Conservation (phyloP, 2,329 filamentous ascomycete genomes). For the Sordariomycetes sp. region DNA sequence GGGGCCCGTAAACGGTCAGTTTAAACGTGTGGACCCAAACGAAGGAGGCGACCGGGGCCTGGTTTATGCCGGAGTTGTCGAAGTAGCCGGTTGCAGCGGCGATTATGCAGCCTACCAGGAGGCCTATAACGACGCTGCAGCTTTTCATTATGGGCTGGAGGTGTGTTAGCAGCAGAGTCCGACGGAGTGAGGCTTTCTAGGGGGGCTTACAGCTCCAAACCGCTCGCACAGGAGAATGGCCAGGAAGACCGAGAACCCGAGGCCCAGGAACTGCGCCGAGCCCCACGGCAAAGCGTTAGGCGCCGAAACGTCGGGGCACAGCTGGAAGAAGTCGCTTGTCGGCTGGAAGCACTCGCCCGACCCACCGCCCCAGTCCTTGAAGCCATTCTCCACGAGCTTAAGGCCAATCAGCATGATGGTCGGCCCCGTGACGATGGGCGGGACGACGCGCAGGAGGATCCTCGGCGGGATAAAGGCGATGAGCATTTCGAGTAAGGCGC, state of each 20-base stretch:
- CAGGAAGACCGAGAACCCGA: constrained; percentile 71
- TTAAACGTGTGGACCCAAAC: constrained; percentile 73
- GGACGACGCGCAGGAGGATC: constrained; percentile 62
- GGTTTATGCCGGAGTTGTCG: constrained; percentile 58
- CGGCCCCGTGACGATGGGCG: constrained; percentile 64
- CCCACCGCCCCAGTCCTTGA: constrained; percentile 71
- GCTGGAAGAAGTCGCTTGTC: constrained; percentile 42
- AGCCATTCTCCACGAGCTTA: constrained; percentile 58
- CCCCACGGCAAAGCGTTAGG: constrained; percentile 70
- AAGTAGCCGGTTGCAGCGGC: constrained; percentile 72
- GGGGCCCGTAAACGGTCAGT: constrained; percentile 58
- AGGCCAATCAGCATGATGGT: constrained; percentile 65
- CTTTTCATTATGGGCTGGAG: constrained; percentile 69
- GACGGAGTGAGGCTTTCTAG: not conserved
- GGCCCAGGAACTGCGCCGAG: constrained; percentile 63
- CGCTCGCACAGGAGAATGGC: constrained; percentile 74
- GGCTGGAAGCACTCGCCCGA: constrained; percentile 45
- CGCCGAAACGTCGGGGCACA: constrained; percentile 57
- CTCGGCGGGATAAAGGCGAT: constrained; percentile 66
- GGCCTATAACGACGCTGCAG: constrained; percentile 62
- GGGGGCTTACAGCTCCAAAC: constrained; percentile 46
- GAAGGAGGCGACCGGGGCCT: constrained; percentile 62
- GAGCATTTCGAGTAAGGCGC: constrained; percentile 58
- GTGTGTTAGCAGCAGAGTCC: not conserved
- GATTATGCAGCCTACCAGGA: constrained; percentile 68